phyloP scores from a whole-genome alignment of 2,329 filamentous ascomycete species.

The Pyrenophora seminiperda region DNA sequence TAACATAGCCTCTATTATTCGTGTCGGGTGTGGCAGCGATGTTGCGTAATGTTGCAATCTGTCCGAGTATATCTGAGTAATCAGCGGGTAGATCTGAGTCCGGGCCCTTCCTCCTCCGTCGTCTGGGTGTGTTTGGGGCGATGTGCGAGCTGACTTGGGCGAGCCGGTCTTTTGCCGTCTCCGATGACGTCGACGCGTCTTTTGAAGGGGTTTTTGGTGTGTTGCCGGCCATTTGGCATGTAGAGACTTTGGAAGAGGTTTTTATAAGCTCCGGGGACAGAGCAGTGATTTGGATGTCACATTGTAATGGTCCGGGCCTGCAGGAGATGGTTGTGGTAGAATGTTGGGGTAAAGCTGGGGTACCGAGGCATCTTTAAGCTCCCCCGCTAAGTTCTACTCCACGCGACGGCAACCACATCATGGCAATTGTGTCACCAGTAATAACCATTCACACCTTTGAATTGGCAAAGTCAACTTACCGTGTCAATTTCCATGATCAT shows the following conservation, averaged over 20 bases:
- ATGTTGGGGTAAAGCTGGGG: conserved; percentile 24
- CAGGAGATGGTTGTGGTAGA: conserved; percentile 5
- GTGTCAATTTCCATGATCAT: too few relatives aligned
- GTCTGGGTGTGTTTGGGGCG: conserved; percentile 44
- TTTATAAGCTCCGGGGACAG: conserved; percentile 16
- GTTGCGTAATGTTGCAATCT: conserved; percentile 58
- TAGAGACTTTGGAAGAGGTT: not conserved
- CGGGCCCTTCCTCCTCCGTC: conserved; percentile 43
- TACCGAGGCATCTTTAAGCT: conserved; percentile 36
- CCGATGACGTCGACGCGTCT: conserved; percentile 27
- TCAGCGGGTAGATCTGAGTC: conserved; percentile 60
- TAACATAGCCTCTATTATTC: conserved; percentile 62
- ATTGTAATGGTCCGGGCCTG: conserved; percentile 17
- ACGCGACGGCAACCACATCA: not conserved
- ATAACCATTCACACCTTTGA: too few relatives aligned
- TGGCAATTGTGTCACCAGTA: not conserved
- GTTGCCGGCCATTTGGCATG: conserved; percentile 32
- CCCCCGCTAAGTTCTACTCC: conserved; percentile 24
- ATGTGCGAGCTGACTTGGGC: conserved; percentile 56
- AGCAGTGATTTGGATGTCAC: conserved; percentile 21
- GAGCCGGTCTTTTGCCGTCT: conserved; percentile 52
- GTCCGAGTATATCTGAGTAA: conserved; percentile 65
- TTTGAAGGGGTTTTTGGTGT: conserved; percentile 17
- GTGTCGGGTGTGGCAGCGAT: conserved; percentile 62
- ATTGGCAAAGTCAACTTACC: too few relatives aligned